A percentile compares a stretch with the other conserved stretches of the same genome.
Evolutionary conservation across 805 yeast genomes (phyloP).

Genomic region (Zygotorulaspora chibaensis): DNA sequence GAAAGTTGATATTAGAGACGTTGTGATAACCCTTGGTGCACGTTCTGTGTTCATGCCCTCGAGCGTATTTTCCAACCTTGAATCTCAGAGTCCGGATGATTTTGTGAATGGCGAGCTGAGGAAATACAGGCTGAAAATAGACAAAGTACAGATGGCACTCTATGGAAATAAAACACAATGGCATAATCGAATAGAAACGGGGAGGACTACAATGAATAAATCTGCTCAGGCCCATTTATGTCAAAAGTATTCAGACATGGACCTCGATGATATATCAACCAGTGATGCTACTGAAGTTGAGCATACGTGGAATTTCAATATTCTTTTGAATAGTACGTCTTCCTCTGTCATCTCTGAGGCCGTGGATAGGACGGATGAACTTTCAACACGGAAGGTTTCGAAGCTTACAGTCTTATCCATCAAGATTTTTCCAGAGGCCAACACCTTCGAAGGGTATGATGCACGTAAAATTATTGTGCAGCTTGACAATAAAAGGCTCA

Average conservation of each 20-base stretch:
- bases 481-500: conserved; percentile 28
- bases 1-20: conserved; percentile 23
- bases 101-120: conserved; percentile 39
- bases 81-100: conserved; percentile 38
- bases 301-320: conserved; percentile 27
- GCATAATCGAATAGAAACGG: conserved; percentile 22
- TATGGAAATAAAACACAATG: conserved; percentile 27
- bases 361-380: conserved; percentile 24
- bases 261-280: conserved; percentile 24
- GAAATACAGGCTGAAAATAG: conserved; percentile 30
- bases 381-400: conserved; percentile 33
- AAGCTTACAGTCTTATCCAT: conserved; percentile 29
- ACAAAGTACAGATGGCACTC: conserved; percentile 24
- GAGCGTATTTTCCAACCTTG: conserved; percentile 33
- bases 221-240: conserved; percentile 15
- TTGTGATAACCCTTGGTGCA: conserved; percentile 36
- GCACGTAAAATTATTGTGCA: conserved; percentile 25
- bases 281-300: conserved; percentile 35
- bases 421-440: conserved; percentile 25
- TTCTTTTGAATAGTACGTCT: conserved; percentile 21
- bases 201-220: conserved; percentile 19
- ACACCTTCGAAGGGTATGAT: conserved; percentile 16
- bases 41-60: conserved; percentile 43
- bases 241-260: conserved; percentile 13
- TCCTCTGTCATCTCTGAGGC: conserved; percentile 35